Base-by-base conservation (phyloP, 202 grass and related monocot species). In the Panicum hallii region DNA sequence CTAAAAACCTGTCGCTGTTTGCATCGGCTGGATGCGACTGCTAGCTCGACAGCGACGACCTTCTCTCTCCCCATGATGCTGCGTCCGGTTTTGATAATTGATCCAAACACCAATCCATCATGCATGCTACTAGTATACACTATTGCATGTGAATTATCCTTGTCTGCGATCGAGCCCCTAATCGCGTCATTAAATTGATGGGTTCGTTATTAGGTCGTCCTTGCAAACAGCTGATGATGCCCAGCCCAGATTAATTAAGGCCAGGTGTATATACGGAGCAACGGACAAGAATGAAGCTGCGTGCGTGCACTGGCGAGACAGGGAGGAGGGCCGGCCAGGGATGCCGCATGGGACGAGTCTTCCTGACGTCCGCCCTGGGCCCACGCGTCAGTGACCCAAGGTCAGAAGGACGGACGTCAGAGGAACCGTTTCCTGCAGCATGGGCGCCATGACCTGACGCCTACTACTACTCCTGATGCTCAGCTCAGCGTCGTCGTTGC, bases 11-110 rank as follows among this genome's bases (percentile, higher is more conserved):
- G 26, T 26, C 26, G 26, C 28, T 38, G 60, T 47, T 63, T 2
- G 46, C 2, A 48, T 16, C n/a, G 49, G 32, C 32, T 23, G 32
- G 32, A 1, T 47, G 75, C 4, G 7, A 36, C 20, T 36, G 71
- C 14, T 78, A 32, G 32, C 32, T 32, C 42, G 58, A 78, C 58
- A 78, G 83, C 41, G 50, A 77, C 72, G 30, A 58, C 40, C 11
- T 58, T 47, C 62, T 28, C 64, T 26, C 26, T 26, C 26, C 26
- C 26, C 26, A 26, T 26, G 32, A 32, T 32, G 32, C 32, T 57
- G 41, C n/a, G 17, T 70, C 15, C 28, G 4, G 6, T 13, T 28
- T 46, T 7, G n/a, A 48, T 34, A 23, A 47, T 32, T 32, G 19
- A 32, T 32, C 28, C 22, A 9, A 28, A 63, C 42, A 61, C 60